Evolutionary conservation across 1,284 basidiomycete genomes (phyloP).

Genomic region (Cryptococcus wingfieldii): DNA sequence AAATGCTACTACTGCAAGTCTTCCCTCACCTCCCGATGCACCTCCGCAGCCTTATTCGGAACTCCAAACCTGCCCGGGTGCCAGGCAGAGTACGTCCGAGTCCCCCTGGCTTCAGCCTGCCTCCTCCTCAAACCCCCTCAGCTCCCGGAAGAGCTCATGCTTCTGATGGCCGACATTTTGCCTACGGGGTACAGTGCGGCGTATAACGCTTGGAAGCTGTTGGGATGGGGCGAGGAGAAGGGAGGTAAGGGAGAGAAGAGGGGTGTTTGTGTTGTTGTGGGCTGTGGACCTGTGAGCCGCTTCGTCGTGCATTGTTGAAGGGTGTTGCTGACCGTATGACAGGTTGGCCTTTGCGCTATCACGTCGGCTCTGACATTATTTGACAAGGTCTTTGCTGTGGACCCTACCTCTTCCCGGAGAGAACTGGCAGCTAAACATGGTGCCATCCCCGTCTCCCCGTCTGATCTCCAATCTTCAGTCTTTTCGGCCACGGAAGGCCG

Average conservation of each 20-base stretch:
- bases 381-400: slow-evolving; percentile 39
- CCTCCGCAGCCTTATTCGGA: slow-evolving; percentile 65
- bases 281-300: slow-evolving; percentile 51
- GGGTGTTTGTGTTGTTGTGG: slow-evolving; percentile 46
- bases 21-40: slow-evolving; percentile 73
- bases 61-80: slow-evolving; percentile 68
- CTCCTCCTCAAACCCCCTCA: slow-evolving; percentile 47
- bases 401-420: slow-evolving; percentile 26
- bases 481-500: slow-evolving; percentile 39
- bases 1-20: slow-evolving; percentile 59
- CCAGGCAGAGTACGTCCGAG: slow-evolving; percentile 80
- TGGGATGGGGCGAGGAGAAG: slow-evolving; percentile 34
- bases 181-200: slow-evolving; percentile 51
- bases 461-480: slow-evolving; percentile 27
- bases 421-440: slow-evolving; percentile 41
- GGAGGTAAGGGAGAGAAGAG: slow-evolving; percentile 30
- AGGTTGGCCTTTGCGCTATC: slow-evolving; percentile 49
- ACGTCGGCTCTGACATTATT: slow-evolving; percentile 47
- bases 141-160: slow-evolving; percentile 44
- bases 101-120: slow-evolving; percentile 56
- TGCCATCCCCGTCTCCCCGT: slow-evolving; percentile 39
- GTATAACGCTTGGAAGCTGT: slow-evolving; percentile 44
- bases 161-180: slow-evolving; percentile 51
- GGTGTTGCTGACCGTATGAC: not conserved
- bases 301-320: not conserved